Percentiles rank a stretch among this genome's conserved stretches.
Evolutionary conservation across 169 alveolate species (phyloP).

Genomic region (Plasmodium inui): DNA sequence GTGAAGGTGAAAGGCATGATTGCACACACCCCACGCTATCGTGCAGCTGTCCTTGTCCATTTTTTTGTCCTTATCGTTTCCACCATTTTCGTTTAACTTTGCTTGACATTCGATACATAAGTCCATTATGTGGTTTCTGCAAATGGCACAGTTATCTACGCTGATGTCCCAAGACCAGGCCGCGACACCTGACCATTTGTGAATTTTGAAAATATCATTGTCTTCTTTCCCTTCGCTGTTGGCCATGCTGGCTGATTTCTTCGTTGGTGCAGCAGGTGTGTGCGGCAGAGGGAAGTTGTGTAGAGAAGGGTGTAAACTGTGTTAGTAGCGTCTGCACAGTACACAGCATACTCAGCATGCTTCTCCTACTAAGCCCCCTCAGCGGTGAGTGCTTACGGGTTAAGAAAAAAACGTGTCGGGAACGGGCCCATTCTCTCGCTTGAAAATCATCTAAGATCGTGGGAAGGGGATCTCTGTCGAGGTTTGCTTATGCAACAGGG

Average conservation of each 20-base stretch:
- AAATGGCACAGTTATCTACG: constrained; percentile 99
- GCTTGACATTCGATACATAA: constrained; percentile 98
- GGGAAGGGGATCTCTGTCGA: neutral
- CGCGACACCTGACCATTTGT: constrained; percentile 98
- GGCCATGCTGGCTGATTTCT: constrained; percentile 9
- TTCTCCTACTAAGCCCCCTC: neutral
- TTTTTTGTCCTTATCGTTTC: constrained; percentile 69
- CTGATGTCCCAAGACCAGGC: constrained; percentile 99
- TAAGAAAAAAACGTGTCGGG: neutral
- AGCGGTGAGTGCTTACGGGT: neutral
- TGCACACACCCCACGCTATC: constrained; percentile 99
- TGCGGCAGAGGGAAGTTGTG: neutral
- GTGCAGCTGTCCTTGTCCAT: constrained; percentile 94
- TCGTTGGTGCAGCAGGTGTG: neutral
- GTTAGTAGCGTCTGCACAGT: neutral
- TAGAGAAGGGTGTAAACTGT: neutral
- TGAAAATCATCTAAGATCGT: neutral
- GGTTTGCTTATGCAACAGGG: neutral
- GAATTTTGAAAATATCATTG: constrained; percentile 80
- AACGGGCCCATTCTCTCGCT: neutral
- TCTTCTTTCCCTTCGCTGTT: constrained; percentile 21
- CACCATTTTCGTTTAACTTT: constrained; percentile 82
- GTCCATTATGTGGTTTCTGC: constrained; percentile 98
- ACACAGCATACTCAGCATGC: neutral
- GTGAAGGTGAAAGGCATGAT: constrained; percentile 99